These are phyloP conservation scores for Cercophora newfieldiana DNA, from an alignment of 495 filamentous ascomycete species.

Conservation along the genomic window DNA sequence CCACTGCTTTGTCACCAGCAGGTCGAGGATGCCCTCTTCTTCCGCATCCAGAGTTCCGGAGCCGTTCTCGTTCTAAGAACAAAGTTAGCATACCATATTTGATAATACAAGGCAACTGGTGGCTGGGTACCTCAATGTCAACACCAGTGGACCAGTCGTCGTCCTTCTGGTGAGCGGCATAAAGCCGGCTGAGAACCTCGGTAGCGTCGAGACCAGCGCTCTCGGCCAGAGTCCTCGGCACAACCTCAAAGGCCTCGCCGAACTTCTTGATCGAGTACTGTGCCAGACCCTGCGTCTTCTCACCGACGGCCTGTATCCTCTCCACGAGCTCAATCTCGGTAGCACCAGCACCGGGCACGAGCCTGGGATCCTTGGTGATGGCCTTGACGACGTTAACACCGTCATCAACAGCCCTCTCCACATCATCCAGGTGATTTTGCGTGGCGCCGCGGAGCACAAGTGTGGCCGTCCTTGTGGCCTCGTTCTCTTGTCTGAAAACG, in stretches of 20 bases:
- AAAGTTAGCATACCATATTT: constrained; percentile 12
- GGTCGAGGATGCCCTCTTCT: constrained; percentile 88
- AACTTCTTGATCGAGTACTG: constrained; percentile 98
- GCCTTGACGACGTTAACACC: constrained; percentile 99
- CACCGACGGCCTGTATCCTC: constrained; percentile 81
- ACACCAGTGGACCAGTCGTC: constrained; percentile 88
- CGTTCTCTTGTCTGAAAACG: constrained; percentile 95
- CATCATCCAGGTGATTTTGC: constrained; percentile 95
- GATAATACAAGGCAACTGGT: neutral
- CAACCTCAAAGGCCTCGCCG: constrained; percentile 95
- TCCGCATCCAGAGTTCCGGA: constrained; percentile 83
- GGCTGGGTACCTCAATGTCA: constrained; percentile 74
- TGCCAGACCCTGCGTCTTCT: constrained; percentile 86
- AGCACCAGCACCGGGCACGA: constrained; percentile 93
- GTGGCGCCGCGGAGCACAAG: constrained; percentile 95
- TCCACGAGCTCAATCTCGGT: constrained; percentile 95
- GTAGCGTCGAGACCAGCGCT: constrained; percentile 94
- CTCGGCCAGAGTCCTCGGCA: constrained; percentile 90
- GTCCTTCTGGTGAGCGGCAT: constrained; percentile 87
- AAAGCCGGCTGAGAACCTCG: constrained; percentile 85
- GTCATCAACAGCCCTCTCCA: constrained; percentile 96
- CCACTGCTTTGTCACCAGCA: constrained; percentile 89
- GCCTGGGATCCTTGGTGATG: constrained; percentile 85
- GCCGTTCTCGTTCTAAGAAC: constrained; percentile 64
- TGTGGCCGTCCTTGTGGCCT: constrained; percentile 88